Conservation (phyloP, 2,329 filamentous ascomycete species). For the Chaetomium sp. region DNA sequence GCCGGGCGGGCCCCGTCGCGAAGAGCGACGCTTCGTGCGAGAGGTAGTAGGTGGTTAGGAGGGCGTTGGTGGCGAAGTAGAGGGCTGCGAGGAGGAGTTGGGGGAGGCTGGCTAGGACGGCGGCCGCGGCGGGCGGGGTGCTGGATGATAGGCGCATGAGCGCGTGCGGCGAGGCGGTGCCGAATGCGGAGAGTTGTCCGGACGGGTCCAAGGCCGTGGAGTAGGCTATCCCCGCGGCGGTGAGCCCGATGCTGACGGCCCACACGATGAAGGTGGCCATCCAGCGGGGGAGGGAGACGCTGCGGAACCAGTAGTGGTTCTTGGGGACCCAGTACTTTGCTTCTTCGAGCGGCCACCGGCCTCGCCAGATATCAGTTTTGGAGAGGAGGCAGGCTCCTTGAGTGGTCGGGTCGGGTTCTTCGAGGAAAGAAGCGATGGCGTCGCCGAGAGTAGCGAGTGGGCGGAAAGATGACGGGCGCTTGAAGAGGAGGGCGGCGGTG, state of each 20-base stretch:
- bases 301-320: conserved; percentile 50
- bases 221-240: conserved; percentile 45
- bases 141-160: conserved; percentile 32
- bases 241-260: conserved; percentile 43
- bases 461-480: conserved; percentile 41
- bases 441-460: conserved; percentile 56
- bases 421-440: conserved; percentile 53
- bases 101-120: conserved; percentile 50
- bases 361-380: conserved; percentile 49
- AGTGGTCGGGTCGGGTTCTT: conserved; percentile 49
- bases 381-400: conserved; percentile 49
- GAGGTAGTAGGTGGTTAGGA: conserved; percentile 52
- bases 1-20: conserved; percentile 38
- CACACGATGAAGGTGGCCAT: conserved; percentile 45
- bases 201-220: conserved; percentile 39
- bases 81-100: conserved; percentile 52
- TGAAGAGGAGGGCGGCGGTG: conserved; percentile 39
- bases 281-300: conserved; percentile 50
- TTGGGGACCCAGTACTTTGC: conserved; percentile 48
- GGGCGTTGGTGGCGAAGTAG: conserved; percentile 52
- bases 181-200: conserved; percentile 45
- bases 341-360: conserved; percentile 46
- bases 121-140: conserved; percentile 36
- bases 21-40: conserved; percentile 54
- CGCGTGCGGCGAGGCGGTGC: conserved; percentile 41